These are phyloP conservation scores for Candida gigantensis DNA, from an alignment of 1,139 yeast species.

Conservation along the genomic window DNA sequence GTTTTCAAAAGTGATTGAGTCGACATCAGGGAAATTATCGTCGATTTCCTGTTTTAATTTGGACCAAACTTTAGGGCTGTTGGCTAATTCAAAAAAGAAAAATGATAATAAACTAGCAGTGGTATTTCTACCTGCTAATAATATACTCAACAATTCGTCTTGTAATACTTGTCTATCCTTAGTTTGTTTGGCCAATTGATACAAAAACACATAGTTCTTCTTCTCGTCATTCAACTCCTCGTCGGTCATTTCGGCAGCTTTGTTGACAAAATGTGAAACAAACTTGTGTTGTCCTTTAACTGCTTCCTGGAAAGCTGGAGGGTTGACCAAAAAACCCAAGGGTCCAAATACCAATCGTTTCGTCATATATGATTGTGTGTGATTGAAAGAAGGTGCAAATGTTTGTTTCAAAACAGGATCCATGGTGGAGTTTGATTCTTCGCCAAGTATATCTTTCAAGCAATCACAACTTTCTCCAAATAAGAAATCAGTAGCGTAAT, in stretches of 20 bases:
- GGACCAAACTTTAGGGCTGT: slow-evolving; percentile 23
- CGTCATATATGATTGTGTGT: slow-evolving; percentile 26
- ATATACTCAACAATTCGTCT: slow-evolving; percentile 32
- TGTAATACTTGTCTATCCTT: slow-evolving; percentile 26
- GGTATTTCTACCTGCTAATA: slow-evolving; percentile 37
- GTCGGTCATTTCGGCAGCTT: slow-evolving; percentile 27
- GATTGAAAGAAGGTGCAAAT: slow-evolving; percentile 18
- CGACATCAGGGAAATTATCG: slow-evolving; percentile 22
- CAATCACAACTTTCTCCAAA: slow-evolving; percentile 37
- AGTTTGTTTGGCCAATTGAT: slow-evolving; percentile 30
- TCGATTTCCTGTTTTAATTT: slow-evolving; percentile 24
- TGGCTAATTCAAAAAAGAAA: slow-evolving; percentile 26
- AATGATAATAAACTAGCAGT: slow-evolving; percentile 33
- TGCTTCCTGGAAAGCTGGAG: slow-evolving; percentile 20
- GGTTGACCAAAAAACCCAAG: slow-evolving; percentile 25
- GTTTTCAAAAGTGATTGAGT: slow-evolving; percentile 44
- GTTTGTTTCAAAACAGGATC: slow-evolving; percentile 6
- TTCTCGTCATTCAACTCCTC: slow-evolving; percentile 24
- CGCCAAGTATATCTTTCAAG: slow-evolving; percentile 24
- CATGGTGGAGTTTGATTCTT: slow-evolving; percentile 6
- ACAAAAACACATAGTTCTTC: slow-evolving; percentile 24
- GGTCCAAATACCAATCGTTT: slow-evolving; percentile 28
- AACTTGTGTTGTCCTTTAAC: slow-evolving; percentile 26
- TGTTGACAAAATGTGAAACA: slow-evolving; percentile 25
- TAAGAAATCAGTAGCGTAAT: slow-evolving; percentile 41